Evolutionary conservation across 768 basidiomycete species (phyloP), one percentile per base, ranked within the genome.

Genomic region (Mrakia gelida): DNA sequence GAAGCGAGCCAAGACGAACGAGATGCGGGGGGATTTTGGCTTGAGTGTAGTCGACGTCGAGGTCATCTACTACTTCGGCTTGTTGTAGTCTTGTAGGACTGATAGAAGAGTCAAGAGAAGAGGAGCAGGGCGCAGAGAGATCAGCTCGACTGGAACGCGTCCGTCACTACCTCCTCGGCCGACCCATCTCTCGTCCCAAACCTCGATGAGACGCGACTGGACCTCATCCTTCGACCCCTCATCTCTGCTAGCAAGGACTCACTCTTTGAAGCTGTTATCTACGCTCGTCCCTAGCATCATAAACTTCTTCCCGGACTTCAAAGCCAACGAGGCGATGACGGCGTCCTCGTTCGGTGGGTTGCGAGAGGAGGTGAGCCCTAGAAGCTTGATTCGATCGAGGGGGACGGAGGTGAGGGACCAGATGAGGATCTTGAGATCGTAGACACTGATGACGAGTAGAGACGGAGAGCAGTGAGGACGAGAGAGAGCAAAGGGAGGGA

Each of bases 191-290:
- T 38, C 8, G 38, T 38, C 38, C 38, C 38, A 8, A 38, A 3
- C 38, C 38, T 38, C 38, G 4, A 38, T 38, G 4, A 38, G 38
- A 38, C 38, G 38, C 38, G 8, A 38, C 38, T 32, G 4, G 0
- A 16, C 38, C 34, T 68, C 38, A 45, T 45, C 45, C 45, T 38
- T 45, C 45, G 11, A 11, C 45, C 11, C 45, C 11, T 45, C 45
- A 2, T 3, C 38, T n/a, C 32, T 13, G 23, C 7, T 26, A 21
- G 21, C 38, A 38, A 38, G 34, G 56, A 75, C 86, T 80, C 79
- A 89, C 91, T 93, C 92, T 82, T 92, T 93, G 82, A 94, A 90
- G 82, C 93, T 92, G 79, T 91, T 88, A 45, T 92, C 92, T 84
- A 92, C 89, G 5, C 71, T 92, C 9, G 93, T 95, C 16, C 94